Conservation (phyloP, 805 yeast genomes). For the Geotrichum ghanense region DNA sequence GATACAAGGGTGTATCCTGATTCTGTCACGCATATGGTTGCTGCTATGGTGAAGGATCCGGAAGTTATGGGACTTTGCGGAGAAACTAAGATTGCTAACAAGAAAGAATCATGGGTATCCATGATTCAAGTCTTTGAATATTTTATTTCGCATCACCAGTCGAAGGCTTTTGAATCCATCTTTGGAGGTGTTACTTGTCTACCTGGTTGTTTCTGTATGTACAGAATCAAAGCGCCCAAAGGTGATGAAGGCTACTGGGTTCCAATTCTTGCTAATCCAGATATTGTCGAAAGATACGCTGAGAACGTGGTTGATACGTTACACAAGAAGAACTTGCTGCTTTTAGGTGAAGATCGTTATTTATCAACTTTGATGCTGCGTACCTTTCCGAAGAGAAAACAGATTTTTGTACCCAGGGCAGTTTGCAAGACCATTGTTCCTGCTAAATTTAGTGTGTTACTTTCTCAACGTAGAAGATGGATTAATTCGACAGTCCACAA, state of each 20-base stretch:
- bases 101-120: slow-evolving; percentile 77
- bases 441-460: slow-evolving; percentile 58
- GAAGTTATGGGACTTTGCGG: slow-evolving; percentile 89
- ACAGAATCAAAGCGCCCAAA: slow-evolving; percentile 83
- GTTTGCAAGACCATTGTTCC: slow-evolving; percentile 90
- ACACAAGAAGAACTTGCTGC: slow-evolving; percentile 74
- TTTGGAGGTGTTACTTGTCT: slow-evolving; percentile 93
- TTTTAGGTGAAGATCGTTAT: slow-evolving; percentile 86
- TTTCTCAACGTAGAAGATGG: slow-evolving; percentile 96
- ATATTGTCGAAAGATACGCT: slow-evolving; percentile 82
- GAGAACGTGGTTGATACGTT: slow-evolving; percentile 77
- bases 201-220: slow-evolving; percentile 93
- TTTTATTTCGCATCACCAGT: slow-evolving; percentile 86
- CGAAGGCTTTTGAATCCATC: slow-evolving; percentile 87
- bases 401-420: slow-evolving; percentile 80
- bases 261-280: slow-evolving; percentile 87
- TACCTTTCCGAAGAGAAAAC: slow-evolving; percentile 84
- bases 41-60: slow-evolving; percentile 80
- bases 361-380: slow-evolving; percentile 76
- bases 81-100: slow-evolving; percentile 85
- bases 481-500: slow-evolving; percentile 93
- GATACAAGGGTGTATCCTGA: slow-evolving; percentile 85
- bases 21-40: slow-evolving; percentile 77
- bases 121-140: slow-evolving; percentile 92
- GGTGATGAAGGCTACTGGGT: slow-evolving; percentile 77